Percentiles rank a stretch among this genome's conserved stretches.
Conservation (phyloP, 2,329 filamentous ascomycete genomes). For the Penicillium sp. region DNA sequence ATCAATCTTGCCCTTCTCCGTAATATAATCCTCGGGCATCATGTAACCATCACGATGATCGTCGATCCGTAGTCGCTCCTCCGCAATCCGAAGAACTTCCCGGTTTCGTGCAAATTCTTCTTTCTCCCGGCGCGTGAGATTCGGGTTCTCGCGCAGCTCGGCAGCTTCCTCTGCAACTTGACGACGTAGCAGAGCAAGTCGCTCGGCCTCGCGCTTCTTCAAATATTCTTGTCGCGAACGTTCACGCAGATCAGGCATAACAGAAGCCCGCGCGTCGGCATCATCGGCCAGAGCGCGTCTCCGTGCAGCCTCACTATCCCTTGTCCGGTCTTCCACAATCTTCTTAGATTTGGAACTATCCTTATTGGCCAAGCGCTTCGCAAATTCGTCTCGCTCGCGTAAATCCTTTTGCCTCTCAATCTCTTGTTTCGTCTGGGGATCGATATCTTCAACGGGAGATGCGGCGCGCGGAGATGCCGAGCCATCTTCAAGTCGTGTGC, state of each 20-base stretch:
- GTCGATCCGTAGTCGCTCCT: slow-evolving; percentile 85
- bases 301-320: slow-evolving; percentile 64
- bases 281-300: slow-evolving; percentile 70
- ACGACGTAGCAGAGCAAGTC: slow-evolving; percentile 81
- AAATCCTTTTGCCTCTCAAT: slow-evolving; percentile 69
- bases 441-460: slow-evolving; percentile 56
- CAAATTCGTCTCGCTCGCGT: slow-evolving; percentile 78
- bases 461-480: slow-evolving; percentile 40
- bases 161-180: slow-evolving; percentile 89
- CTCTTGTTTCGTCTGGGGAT: slow-evolving; percentile 66
- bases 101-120: slow-evolving; percentile 88
- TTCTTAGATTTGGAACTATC: slow-evolving; percentile 75
- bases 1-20: slow-evolving; percentile 88
- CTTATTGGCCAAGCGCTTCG: slow-evolving; percentile 74
- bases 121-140: slow-evolving; percentile 77
- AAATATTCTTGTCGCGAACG: slow-evolving; percentile 91
- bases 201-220: slow-evolving; percentile 87
- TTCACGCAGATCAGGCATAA: slow-evolving; percentile 80
- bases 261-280: slow-evolving; percentile 68
- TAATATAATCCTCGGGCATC: slow-evolving; percentile 94
- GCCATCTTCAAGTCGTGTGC: slow-evolving; percentile 69
- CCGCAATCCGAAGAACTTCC: slow-evolving; percentile 78
- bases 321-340: slow-evolving; percentile 65
- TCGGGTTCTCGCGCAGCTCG: slow-evolving; percentile 77
- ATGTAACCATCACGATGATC: slow-evolving; percentile 91